phyloP scores from a whole-genome alignment of 805 yeast genomes.

The Monosporozyma servazzii region DNA sequence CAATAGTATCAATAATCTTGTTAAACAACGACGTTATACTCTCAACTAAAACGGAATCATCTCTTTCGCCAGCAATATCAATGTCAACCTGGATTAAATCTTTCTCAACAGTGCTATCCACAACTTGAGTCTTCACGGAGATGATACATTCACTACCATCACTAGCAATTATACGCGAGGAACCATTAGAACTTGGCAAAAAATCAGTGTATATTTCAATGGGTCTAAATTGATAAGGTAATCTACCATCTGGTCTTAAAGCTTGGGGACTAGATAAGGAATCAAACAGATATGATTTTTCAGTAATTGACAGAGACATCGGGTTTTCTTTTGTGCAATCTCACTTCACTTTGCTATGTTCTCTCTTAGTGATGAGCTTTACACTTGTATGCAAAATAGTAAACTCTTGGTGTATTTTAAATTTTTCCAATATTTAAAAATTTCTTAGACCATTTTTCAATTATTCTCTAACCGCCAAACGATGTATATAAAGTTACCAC shows the following conservation, averaged over 20 bases:
- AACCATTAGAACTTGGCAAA: constrained; percentile 84
- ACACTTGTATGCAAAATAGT: neutral
- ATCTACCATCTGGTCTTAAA: constrained; percentile 80
- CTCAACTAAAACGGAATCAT: constrained; percentile 61
- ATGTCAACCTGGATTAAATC: constrained; percentile 66
- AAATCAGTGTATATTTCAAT: constrained; percentile 74
- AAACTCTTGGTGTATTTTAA: neutral
- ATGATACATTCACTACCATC: constrained; percentile 94
- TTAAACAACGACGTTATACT: constrained; percentile 52
- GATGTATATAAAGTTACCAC: neutral
- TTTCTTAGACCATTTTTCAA: neutral
- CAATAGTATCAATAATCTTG: constrained; percentile 33
- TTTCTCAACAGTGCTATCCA: constrained; percentile 36
- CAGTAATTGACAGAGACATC: constrained; percentile 70
- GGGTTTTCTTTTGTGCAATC: neutral
- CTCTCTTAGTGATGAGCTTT: neutral
- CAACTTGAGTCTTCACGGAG: constrained; percentile 81
- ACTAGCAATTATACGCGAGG: constrained; percentile 72
- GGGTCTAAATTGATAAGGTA: constrained; percentile 69
- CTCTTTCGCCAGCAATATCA: constrained; percentile 72
- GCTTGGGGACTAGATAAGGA: constrained; percentile 54
- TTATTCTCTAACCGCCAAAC: neutral
- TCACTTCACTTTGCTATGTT: neutral
- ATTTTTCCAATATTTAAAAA: neutral
- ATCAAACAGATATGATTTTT: constrained; percentile 64